Evolutionary conservation across 148 eudicot genomes (phyloP).

Genomic region (Polygonum aviculare): DNA sequence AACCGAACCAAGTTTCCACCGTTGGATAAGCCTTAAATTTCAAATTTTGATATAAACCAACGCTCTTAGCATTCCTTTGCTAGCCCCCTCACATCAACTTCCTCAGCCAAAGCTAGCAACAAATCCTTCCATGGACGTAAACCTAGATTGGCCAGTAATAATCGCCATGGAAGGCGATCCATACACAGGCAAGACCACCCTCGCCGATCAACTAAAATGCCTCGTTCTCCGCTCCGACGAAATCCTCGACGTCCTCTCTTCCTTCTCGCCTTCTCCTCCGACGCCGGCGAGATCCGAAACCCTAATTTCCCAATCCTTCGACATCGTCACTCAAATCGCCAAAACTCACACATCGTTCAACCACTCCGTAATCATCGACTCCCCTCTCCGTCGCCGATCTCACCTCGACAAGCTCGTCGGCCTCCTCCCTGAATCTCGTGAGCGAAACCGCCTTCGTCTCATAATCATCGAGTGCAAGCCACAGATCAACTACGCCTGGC

Average conservation of each 20-base stretch:
- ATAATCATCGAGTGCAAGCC: constrained; percentile 11
- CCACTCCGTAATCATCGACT: neutral
- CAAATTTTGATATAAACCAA: no score
- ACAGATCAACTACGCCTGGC: neutral
- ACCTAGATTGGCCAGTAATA: neutral
- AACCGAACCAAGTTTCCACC: no score
- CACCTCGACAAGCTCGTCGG: neutral
- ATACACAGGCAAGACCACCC: neutral
- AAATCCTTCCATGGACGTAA: neutral
- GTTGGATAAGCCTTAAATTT: no score
- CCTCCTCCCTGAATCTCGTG: neutral
- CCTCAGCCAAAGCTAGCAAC: neutral
- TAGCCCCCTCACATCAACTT: no score
- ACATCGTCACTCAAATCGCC: neutral
- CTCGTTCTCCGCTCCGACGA: neutral
- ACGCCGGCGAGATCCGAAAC: neutral
- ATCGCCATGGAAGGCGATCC: neutral
- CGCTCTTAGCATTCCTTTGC: no score
- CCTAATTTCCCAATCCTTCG: neutral
- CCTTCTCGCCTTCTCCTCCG: neutral
- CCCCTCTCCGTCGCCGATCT: neutral
- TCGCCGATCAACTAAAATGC: neutral
- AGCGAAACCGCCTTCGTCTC: neutral
- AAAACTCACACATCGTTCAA: neutral
- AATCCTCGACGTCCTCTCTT: neutral